Evolutionary conservation across 768 basidiomycete genomes (phyloP).

Genomic region (Suillus discolor): DNA sequence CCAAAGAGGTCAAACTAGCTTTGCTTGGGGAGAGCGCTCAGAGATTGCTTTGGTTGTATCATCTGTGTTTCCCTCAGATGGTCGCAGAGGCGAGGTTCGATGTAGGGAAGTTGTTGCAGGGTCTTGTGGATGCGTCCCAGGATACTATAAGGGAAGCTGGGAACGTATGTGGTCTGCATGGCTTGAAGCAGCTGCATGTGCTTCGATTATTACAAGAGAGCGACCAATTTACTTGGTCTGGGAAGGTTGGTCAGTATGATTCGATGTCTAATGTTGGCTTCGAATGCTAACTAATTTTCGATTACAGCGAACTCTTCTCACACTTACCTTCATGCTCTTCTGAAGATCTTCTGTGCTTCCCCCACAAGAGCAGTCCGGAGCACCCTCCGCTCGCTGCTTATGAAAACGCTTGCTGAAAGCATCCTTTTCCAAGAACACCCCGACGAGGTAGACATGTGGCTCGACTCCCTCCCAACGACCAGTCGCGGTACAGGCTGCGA

Average conservation of each 20-base stretch:
- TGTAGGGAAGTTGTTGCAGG: constrained; percentile 72
- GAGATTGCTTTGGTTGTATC: constrained; percentile 84
- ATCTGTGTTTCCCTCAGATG: constrained; percentile 69
- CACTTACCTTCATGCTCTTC: constrained; percentile 72
- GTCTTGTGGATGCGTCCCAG: constrained; percentile 50
- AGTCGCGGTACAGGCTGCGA: constrained; percentile 36
- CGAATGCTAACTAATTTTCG: constrained; percentile 7
- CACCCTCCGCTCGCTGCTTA: constrained; percentile 55
- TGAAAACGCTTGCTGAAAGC: constrained; percentile 66
- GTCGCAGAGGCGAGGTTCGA: constrained; percentile 86
- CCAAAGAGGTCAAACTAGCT: constrained; percentile 47
- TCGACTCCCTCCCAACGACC: constrained; percentile 58
- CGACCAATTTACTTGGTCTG: constrained; percentile 79
- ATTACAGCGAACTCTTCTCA: constrained; percentile 48
- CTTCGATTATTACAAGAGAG: constrained; percentile 73
- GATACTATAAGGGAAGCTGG: constrained; percentile 53
- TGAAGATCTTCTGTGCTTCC: constrained; percentile 60
- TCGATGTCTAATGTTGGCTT: background rate
- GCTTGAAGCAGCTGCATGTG: constrained; percentile 75
- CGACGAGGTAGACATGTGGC: constrained; percentile 74
- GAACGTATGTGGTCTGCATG: constrained; percentile 43
- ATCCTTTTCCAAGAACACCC: constrained; percentile 81
- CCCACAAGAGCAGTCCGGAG: constrained; percentile 53
- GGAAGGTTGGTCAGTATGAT: constrained; percentile 60
- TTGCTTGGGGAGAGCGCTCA: constrained; percentile 82